Conservation (phyloP, 2,329 filamentous ascomycete species). For the Grosmannia serpens region DNA sequence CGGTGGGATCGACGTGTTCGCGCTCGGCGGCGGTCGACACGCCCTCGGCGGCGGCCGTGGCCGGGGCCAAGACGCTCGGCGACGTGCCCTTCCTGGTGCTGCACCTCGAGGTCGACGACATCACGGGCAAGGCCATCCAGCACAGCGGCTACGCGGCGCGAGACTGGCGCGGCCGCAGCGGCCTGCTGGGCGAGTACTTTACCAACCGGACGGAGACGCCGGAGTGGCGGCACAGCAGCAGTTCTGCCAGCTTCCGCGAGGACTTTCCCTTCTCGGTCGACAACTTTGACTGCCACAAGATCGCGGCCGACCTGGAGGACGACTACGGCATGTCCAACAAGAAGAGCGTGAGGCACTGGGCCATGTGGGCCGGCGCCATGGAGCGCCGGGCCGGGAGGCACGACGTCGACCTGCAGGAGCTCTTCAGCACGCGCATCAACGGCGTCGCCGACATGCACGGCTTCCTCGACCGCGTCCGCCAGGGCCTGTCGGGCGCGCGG, state of each 20-base stretch:
- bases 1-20: not conserved
- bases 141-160: not conserved
- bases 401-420: not conserved
- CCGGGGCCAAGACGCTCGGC: slow-evolving; percentile 1
- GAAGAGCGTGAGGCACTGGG: not conserved
- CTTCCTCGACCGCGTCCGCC: slow-evolving; percentile 1
- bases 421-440: slow-evolving; percentile 3
- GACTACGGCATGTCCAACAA: slow-evolving; percentile 1
- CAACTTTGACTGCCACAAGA: slow-evolving; percentile 11
- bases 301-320: slow-evolving; percentile 6
- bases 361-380: slow-evolving; percentile 4
- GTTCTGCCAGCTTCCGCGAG: not conserved
- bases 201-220: not conserved
- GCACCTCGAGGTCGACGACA: slow-evolving; percentile 6
- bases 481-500: not conserved
- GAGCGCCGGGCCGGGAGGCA: not conserved
- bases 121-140: not conserved
- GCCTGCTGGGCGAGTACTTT: slow-evolving; percentile 5
- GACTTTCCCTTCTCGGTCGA: slow-evolving; percentile 10
- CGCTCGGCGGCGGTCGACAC: not conserved
- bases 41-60: not conserved
- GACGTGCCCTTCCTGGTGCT: slow-evolving; percentile 8
- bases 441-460: slow-evolving; percentile 2
- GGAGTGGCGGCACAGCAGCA: not conserved
- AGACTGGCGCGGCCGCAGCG: not conserved